Conservation (phyloP, 2,329 filamentous ascomycete genomes). For the Seiridium cupressi region DNA sequence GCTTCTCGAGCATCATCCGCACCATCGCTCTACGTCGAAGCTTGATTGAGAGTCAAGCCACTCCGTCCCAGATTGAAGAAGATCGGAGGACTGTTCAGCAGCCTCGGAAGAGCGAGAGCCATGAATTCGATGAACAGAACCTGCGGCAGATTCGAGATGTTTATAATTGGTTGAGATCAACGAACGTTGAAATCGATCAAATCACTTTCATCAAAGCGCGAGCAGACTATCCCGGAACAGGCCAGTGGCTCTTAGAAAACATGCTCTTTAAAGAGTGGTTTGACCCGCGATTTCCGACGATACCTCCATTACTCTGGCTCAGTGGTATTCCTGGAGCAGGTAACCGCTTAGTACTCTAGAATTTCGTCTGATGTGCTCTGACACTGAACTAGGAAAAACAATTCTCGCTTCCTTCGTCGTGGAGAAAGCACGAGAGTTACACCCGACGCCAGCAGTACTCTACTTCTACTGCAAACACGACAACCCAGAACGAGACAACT, state of each 20-base stretch:
- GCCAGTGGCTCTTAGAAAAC: constrained; percentile 19
- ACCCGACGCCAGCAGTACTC: constrained; percentile 11
- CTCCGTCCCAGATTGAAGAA: constrained; percentile 15
- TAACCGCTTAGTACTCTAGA: constrained; percentile 8
- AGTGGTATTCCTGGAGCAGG: constrained; percentile 26
- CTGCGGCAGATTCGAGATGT: not conserved
- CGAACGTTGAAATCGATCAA: not conserved
- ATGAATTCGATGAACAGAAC: not conserved
- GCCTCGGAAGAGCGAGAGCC: not conserved
- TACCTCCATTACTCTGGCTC: constrained; percentile 20
- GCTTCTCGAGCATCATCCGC: constrained; percentile 14
- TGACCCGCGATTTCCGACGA: constrained; percentile 12
- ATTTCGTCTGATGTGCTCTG: not conserved
- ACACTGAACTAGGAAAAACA: constrained; percentile 26
- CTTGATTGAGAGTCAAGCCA: constrained; percentile 20
- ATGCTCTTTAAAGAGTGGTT: constrained; percentile 16
- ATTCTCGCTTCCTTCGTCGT: constrained; percentile 29
- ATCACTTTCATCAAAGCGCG: constrained; percentile 2
- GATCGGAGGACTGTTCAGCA: not conserved
- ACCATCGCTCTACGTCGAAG: constrained; percentile 15
- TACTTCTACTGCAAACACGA: constrained; percentile 31
- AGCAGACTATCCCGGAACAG: constrained; percentile 14
- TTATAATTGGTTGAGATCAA: not conserved
- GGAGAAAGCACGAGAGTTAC: constrained; percentile 19
- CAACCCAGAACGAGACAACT: constrained; percentile 20